Percentiles rank a stretch among this genome's conserved stretches.
Conservation (phyloP, 176 grass and related monocot genomes). For the Raddia distichophylla region DNA sequence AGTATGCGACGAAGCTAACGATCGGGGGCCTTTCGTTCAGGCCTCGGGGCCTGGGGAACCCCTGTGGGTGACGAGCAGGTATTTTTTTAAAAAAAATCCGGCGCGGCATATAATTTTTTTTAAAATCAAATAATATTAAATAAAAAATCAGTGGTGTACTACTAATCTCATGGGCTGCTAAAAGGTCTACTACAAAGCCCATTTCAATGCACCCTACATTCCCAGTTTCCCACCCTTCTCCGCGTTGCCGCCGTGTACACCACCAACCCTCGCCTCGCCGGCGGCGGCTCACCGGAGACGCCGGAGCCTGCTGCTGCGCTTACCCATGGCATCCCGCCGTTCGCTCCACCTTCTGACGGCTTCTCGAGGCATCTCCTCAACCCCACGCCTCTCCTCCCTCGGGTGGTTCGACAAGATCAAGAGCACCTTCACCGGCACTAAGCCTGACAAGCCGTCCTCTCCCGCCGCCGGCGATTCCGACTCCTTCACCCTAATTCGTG, state of each 20-base stretch:
- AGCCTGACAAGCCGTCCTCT: slow-evolving; percentile 32
- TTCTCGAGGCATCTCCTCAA: slow-evolving; percentile 69
- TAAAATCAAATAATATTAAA: too few relatives aligned
- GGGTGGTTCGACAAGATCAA: slow-evolving; percentile 98
- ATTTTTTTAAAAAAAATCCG: too few relatives aligned
- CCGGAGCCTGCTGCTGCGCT: background rate
- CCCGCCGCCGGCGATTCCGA: slow-evolving; percentile 5
- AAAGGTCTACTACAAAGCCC: slow-evolving; percentile 22
- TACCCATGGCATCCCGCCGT: slow-evolving; percentile 42
- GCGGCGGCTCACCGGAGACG: slow-evolving; percentile 19
- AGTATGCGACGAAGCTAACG: too few relatives aligned
- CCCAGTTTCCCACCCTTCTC: background rate
- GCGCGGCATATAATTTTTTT: too few relatives aligned
- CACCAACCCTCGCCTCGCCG: background rate
- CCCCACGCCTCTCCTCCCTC: slow-evolving; percentile 62
- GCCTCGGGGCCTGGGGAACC: too few relatives aligned
- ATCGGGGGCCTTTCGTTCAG: too few relatives aligned
- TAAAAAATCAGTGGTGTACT: too few relatives aligned
- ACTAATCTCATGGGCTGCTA: too few relatives aligned
- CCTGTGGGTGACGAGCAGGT: too few relatives aligned
- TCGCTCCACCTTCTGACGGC: slow-evolving; percentile 45
- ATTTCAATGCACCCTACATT: background rate
- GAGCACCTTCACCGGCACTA: slow-evolving; percentile 77
- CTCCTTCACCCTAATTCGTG: slow-evolving; percentile 73
- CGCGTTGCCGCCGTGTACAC: background rate